A percentile compares a stretch with the other conserved stretches of the same genome.
Evolutionary conservation across 495 filamentous ascomycete species (phyloP).

Genomic region (Neurospora sp.): DNA sequence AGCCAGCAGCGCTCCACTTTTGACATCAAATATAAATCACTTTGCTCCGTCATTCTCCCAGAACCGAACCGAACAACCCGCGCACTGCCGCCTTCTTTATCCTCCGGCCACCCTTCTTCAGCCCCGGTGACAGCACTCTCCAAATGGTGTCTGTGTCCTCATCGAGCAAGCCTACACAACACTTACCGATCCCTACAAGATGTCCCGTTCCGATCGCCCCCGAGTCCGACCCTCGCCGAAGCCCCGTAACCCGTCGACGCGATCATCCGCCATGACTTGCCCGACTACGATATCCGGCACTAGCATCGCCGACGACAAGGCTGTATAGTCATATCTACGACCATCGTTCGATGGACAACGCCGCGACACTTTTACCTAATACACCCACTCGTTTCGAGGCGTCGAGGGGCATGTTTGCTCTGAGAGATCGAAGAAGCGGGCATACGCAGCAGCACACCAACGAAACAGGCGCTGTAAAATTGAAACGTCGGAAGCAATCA

Average conservation of each 20-base stretch:
- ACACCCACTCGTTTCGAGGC: too few species aligned
- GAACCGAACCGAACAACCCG: neutral
- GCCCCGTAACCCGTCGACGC: neutral
- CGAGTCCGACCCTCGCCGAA: neutral
- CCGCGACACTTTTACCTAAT: too few species aligned
- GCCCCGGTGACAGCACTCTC: fast-evolving
- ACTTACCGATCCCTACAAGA: neutral
- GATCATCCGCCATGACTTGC: neutral
- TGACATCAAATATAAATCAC: neutral
- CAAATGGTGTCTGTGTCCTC: neutral
- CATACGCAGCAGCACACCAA: neutral
- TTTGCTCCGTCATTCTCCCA: neutral
- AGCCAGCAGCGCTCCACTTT: neutral
- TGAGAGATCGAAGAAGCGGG: neutral
- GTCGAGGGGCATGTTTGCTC: neutral
- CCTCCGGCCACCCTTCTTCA: neutral
- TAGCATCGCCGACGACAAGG: too few species aligned
- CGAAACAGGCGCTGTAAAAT: neutral
- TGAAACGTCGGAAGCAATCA: neutral
- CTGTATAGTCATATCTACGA: too few species aligned
- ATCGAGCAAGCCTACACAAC: neutral
- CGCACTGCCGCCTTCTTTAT: neutral
- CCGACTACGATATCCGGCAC: neutral
- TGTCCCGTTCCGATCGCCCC: neutral
- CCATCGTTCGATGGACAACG: too few species aligned